A percentile compares a stretch with the other conserved stretches of the same genome.
These are phyloP conservation scores for Alternaria burnsii DNA, from an alignment of 2,329 filamentous ascomycete genomes.

Conservation along the genomic window DNA sequence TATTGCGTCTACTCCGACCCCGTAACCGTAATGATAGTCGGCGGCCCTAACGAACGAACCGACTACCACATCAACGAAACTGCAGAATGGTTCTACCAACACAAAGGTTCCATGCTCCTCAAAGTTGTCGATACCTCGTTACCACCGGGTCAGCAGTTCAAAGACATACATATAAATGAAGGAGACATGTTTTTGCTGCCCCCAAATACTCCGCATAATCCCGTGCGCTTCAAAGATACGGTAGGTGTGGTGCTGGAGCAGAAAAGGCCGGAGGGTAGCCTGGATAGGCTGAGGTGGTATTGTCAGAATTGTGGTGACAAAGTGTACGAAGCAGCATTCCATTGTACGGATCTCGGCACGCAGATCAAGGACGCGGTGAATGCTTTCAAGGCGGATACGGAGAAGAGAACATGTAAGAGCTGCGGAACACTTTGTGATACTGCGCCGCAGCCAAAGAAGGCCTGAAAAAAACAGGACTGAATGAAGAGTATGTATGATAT, in stretches of 20 bases:
- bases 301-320: conserved; percentile 74
- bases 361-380: conserved; percentile 95
- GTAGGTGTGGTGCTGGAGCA: conserved; percentile 96
- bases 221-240: conserved; percentile 89
- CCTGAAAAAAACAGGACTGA: conserved; percentile 5
- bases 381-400: conserved; percentile 74
- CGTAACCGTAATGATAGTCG: conserved; percentile 91
- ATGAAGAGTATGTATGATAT: conserved; percentile 18
- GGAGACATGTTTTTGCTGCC: conserved; percentile 94
- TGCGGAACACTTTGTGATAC: conserved; percentile 81
- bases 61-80: conserved; percentile 99
- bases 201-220: conserved; percentile 95
- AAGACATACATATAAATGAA: conserved; percentile 88
- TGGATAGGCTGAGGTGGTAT: conserved; percentile 92
- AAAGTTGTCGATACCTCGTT: conserved; percentile 76
- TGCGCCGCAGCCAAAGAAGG: conserved; percentile 60
- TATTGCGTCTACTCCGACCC: conserved; percentile 92
- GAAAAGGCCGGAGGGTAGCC: conserved; percentile 70
- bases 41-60: conserved; percentile 92
- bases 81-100: conserved; percentile 97
- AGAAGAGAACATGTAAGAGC: conserved; percentile 75
- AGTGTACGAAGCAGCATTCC: conserved; percentile 86
- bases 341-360: conserved; percentile 88
- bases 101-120: conserved; percentile 91
- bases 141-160: conserved; percentile 63